These are phyloP conservation scores for Balansia obtecta DNA, from an alignment of 2,329 filamentous ascomycete genomes.

Conservation along the genomic window DNA sequence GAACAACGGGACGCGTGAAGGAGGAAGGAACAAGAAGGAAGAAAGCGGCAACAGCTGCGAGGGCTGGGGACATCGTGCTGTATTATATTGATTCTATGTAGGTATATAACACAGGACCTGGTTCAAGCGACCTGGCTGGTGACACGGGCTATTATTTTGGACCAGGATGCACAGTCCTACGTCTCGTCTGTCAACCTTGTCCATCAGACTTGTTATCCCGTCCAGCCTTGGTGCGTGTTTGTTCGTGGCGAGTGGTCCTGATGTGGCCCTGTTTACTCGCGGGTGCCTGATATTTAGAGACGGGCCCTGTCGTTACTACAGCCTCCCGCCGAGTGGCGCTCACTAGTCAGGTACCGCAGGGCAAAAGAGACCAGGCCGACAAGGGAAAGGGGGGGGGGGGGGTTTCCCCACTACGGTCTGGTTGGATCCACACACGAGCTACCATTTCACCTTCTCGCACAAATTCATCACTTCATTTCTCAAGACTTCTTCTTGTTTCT, in stretches of 20 bases:
- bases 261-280: too few relatives aligned
- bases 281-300: too few relatives aligned
- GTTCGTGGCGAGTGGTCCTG: not conserved
- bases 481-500: too few relatives aligned
- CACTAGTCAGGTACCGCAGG: conserved; percentile 7
- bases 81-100: conserved; percentile 26
- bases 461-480: too few relatives aligned
- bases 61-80: conserved; percentile 13
- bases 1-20: conserved; percentile 27
- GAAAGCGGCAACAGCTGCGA: conserved; percentile 11
- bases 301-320: conserved; percentile 2
- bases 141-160: not conserved
- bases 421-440: conserved; percentile 10
- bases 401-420: conserved; percentile 15
- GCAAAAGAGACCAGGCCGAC: conserved; percentile 1
- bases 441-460: not conserved
- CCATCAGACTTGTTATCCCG: not conserved
- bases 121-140: not conserved
- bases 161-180: not conserved
- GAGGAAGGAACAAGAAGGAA: conserved; percentile 21
- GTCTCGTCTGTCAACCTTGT: too few relatives aligned
- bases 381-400: too few relatives aligned
- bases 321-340: not conserved
- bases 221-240: not conserved
- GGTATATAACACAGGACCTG: conserved; percentile 1